phyloP scores from a whole-genome alignment of 2,329 filamentous ascomycete species.

The Fusarium drepaniforme region DNA sequence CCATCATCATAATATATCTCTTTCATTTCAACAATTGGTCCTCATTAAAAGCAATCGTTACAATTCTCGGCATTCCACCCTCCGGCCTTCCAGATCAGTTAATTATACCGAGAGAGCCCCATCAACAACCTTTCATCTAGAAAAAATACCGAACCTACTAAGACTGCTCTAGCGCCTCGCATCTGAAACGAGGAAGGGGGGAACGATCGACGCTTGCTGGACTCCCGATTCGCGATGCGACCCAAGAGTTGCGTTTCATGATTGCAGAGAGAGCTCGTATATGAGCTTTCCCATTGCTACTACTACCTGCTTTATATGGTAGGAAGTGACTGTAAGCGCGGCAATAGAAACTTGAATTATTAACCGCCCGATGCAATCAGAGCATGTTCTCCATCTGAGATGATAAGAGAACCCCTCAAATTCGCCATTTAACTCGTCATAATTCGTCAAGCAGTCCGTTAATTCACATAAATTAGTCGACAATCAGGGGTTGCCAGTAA shows the following conservation, averaged over 20 bases:
- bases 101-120: constrained; percentile 2
- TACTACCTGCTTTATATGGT: not conserved
- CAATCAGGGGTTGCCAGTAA: constrained; percentile 2
- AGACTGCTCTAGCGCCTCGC: constrained; percentile 26
- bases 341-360: not conserved
- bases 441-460: not conserved
- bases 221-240: constrained; percentile 6
- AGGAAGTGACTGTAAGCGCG: not conserved
- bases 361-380: not conserved
- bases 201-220: constrained; percentile 14
- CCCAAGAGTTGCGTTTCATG: not conserved
- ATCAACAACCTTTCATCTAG: constrained; percentile 13
- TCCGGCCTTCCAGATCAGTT: not conserved
- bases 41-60: not conserved
- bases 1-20: not conserved
- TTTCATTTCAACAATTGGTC: not conserved
- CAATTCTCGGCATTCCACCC: not conserved
- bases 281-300: not conserved
- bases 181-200: constrained; percentile 31
- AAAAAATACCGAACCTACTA: constrained; percentile 5
- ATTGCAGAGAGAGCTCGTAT: not conserved
- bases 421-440: not conserved
- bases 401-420: not conserved
- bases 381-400: not conserved
- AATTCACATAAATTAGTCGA: not conserved